Evolutionary conservation across 352 stramenopile genomes (phyloP), one percentile per base, ranked within the genome.

Genomic region (Phytophthora agathidicida): DNA sequence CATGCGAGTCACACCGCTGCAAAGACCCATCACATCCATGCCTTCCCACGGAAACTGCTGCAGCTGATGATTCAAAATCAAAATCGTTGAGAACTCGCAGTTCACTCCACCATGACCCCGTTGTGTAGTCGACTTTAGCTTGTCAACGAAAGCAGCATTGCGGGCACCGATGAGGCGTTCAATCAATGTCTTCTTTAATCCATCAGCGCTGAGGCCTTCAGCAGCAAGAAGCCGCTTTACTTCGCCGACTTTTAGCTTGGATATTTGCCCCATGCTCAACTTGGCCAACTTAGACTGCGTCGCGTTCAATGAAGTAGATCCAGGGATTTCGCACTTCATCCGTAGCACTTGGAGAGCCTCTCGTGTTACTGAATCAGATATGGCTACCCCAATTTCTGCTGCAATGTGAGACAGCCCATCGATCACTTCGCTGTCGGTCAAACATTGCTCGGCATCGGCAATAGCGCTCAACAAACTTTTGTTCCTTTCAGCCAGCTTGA

Each of bases 21-120:
- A 74, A 23, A 50, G 39, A 3, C 35, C 26, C 33, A 94, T 66
- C 3, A 91, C 55, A 24, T 86, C 77, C 16, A 96, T 54, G 1
- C 69, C 84, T 85, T 96, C 86, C 84, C 84, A 96, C 6, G 86
- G 84, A 62, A 96, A 91, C 37, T 85, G 75, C 36, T 91, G 75
- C 11, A 94, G 42, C 16, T 71, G 60, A 17, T 81, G 65, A 53
- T 88, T 77, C 26, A 93, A 70, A 6, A 93, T 71, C 27, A 94
- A 52, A 46, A 93, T 88, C 4, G 71, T 87, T 1, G 82, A 68
- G 22, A 37, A 49, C 6, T 31, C 20, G 2, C 6, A 8, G 33
- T 19, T 17, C 5, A 27, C 14, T 16, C 8, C 27, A 33, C 16
- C 20, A 32, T 11, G 1, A 51, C 3, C 35, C 3, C 41, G 5